Base-by-base conservation (phyloP, 352 stramenopile genomes). In the Pythium sukuiense region DNA sequence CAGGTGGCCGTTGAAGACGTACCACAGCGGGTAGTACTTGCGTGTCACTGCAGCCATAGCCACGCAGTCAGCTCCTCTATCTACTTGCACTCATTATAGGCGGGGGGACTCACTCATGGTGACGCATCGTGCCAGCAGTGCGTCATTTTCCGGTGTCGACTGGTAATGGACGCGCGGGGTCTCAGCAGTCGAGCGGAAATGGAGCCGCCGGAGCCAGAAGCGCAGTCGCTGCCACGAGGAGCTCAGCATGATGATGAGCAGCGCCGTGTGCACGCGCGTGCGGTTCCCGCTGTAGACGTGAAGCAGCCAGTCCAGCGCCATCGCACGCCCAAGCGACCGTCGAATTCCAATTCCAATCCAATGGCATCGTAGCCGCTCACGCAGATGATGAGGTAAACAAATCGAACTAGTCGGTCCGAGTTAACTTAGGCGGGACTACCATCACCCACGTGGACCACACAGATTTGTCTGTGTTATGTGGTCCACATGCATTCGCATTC, bases 1-100 rank as follows among this genome's bases (percentile, higher is more conserved):
- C 53, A 88, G 67, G 63, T 88, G 81, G 49, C 80, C 80, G 61
- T 90, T 88, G 63, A 86, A 85, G 11, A 88, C 67, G 56, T 85
- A 85, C 80, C 78, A 88, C n/a, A 76, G 66, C 32, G 82, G 76
- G 39, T 81, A 83, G 68, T 88, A 90, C 54, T 75, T 72, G 27
- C 68, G 61, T 67, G 70, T 74, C 26, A 77, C 68, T 87, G 53
- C 24, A 24, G 1, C n/a, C 26, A 56, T 2, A 24, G 20, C 20
- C 20, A 20, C 16, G 26, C 11, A 39, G 26, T 39, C 13, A 56
- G 30, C 26, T 3, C 6, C 20, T 24, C 12, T 7, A 43, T 43
- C 35, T 65, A 26, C 5, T 29, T 14, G 20, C 3, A 43, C 18
- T 45, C 24, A 29, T 27, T 6, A 20, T 27, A 14, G 4, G 2